Evolutionary conservation across 2,329 filamentous ascomycete genomes (phyloP), one percentile per base, ranked within the genome.

Genomic region (Cordyceps javanica): DNA sequence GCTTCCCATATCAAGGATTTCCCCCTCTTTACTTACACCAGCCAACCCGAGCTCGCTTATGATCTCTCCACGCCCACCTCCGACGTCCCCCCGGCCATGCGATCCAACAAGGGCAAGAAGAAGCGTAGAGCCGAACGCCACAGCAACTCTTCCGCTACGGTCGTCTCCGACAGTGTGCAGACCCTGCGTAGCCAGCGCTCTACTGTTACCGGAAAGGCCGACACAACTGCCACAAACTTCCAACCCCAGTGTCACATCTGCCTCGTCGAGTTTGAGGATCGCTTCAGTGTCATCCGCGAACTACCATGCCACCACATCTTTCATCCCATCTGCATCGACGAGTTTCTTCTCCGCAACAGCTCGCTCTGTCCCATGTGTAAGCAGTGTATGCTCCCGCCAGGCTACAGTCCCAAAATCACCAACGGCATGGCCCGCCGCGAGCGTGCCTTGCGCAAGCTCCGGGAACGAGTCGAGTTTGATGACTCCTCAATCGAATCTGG

Each of bases 351-450:
- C 44, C 80, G 85, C 56, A 87, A 88, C 67, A 95, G 89, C 68
- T 95, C 90, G 19, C 78, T 97, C 2, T 99, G 94, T 67, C 93
- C 94, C 0, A 77, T 96, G 64, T 99, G 94, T 77, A 97, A 96
- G 70, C 83, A 87, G 60, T 89, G 83, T 51, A 90, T 92, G 66
- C 74, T 97, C 1, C 91, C 92, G 7, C 66, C 69, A 64, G 75
- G 90, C 0, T 83, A 83, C 65, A 86, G 83, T 57, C 86, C 87
- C 0, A 78, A 79, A 19, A 85, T 95, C 42, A 95, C 91, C 5
- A 94, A 96, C 64, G 80, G 82, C 16, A 96, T 96, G 88, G 91
- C 95, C 6, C 85, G 89, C 21, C 82, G 89, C 39, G 91, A 96
- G 71, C 80, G 88, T 16, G 82, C 88, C 25, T 75, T 91, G 13